Evolutionary conservation across 2,329 filamentous ascomycete genomes (phyloP), one percentile per base, ranked within the genome.

Genomic region (Cladosporium sp.): DNA sequence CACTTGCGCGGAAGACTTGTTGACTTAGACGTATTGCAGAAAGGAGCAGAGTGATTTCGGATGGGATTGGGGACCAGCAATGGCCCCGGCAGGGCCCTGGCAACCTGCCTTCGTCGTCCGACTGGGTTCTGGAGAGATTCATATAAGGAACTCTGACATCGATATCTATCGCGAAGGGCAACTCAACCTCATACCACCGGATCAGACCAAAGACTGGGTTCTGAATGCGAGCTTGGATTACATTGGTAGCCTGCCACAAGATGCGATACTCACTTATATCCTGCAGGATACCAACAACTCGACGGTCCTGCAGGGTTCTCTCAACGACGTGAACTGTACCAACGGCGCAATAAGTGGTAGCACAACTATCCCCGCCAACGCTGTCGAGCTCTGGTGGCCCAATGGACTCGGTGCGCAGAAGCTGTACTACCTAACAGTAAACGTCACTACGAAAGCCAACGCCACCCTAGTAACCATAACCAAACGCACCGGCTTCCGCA

Each of bases 31-130:
- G 15, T 12, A 17, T 25, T n/a, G 20, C 37, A 45, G 51, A 28
- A 85, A 86, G 65, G 79, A 85, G 64, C 80, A 86, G 66, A 81
- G 75, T 7, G 83, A 86, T 66, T 86, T 86, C 66, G 84, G 84
- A 1, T 87, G 83, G 84, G 83, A 85, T 59, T 72, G 67, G 66
- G 56, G 56, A 20, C 35, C 44, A 9, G 81, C 80, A 0, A 84
- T 86, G 65, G 75, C 78, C n/a, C 82, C 84, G 0, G 80, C 81
- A n/a, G 84, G 84, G 2, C 80, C 83, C 6, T 87, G 83, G 84
- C 76, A 81, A 60, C 79, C 82, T 40, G 83, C 80, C 1, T 83
- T 78, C 66, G 68, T 84, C 1, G 73, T 85, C 12, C 81, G 85
- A 61, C 71, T 84, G 7, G 65, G 69, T 3, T 59, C 70, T 1